Conservation (phyloP, 805 yeast species). For the Yamadazyma laniorum region DNA sequence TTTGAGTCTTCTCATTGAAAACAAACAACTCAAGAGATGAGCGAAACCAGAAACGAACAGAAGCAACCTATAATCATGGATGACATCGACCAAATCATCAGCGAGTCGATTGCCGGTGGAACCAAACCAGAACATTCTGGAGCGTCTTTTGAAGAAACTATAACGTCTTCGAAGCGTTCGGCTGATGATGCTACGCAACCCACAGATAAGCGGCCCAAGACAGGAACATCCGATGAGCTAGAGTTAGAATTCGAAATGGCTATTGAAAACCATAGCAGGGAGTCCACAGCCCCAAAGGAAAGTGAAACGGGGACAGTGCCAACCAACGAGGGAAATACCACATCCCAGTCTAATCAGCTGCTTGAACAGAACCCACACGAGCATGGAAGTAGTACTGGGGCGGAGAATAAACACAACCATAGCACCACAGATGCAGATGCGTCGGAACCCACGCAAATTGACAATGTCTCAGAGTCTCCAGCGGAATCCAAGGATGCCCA, state of each 20-base stretch:
- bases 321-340: too few relatives aligned
- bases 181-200: not conserved
- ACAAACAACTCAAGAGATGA: not conserved
- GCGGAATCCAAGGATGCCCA: too few relatives aligned
- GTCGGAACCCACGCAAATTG: too few relatives aligned
- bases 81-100: slow-evolving; percentile 15
- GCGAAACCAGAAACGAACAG: not conserved
- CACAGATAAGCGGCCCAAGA: not conserved
- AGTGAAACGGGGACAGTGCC: too few relatives aligned
- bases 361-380: too few relatives aligned
- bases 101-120: slow-evolving; percentile 11
- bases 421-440: too few relatives aligned
- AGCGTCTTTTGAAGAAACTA: not conserved
- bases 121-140: not conserved
- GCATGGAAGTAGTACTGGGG: too few relatives aligned
- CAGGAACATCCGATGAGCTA: not conserved
- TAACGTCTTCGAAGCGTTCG: not conserved
- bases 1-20: too few relatives aligned
- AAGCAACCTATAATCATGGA: slow-evolving; percentile 10
- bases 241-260: slow-evolving; percentile 7
- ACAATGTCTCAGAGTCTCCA: too few relatives aligned
- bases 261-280: slow-evolving; percentile 4
- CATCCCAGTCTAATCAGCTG: too few relatives aligned
- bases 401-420: too few relatives aligned
- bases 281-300: not conserved